Evolutionary conservation across 129 eudicot genomes (phyloP), one percentile per base, ranked within the genome.

Genomic region (Kitagawia praeruptora): DNA sequence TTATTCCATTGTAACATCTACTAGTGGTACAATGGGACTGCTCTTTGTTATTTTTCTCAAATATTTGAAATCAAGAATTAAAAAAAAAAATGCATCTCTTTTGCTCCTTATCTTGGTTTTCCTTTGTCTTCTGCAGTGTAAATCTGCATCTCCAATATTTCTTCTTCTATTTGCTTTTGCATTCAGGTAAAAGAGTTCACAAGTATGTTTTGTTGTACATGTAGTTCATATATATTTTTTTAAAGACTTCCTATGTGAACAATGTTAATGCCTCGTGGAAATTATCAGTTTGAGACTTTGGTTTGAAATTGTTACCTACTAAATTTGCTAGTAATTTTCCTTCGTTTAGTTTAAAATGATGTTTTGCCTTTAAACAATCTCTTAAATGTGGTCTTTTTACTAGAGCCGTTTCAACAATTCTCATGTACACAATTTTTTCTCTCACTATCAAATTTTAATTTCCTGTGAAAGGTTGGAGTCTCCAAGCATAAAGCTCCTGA

Each of bases 141-240:
- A 95, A 92, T 92, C 99, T 18, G 99, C 99, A 45, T 81, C 95
- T 81, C 99, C 99, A 25, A 92, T 95, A 86, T 95, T 92, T 89
- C 97, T 95, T 83, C 96, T 95, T 53, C 75, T 92, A 74, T 95
- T 95, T 85, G 99, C 99, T 64, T 95, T 95, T 84, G 99, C 96
- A 71, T 95, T 95, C 92, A 92, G 97, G 99, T 95, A 82, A 71
- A 74, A 37, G 76, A 81, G 80, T 47, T 64, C 46, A 28, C 46
- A 27, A 64, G 25, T n/a, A 61, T 61, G 23, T 75, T 27, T 10
- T 18, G 7, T 39, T 28, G 23, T 42, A 40, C 40, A 5, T 61
- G 10, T 5, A 10, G 1, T 14, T 67, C 42, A 10, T 31, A 67
- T 61, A 13, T 0, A 0, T 46, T 10, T 28, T 66, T 31, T 10